phyloP scores from a whole-genome alignment of 345 rosid species.

The Acer yangbiense region DNA sequence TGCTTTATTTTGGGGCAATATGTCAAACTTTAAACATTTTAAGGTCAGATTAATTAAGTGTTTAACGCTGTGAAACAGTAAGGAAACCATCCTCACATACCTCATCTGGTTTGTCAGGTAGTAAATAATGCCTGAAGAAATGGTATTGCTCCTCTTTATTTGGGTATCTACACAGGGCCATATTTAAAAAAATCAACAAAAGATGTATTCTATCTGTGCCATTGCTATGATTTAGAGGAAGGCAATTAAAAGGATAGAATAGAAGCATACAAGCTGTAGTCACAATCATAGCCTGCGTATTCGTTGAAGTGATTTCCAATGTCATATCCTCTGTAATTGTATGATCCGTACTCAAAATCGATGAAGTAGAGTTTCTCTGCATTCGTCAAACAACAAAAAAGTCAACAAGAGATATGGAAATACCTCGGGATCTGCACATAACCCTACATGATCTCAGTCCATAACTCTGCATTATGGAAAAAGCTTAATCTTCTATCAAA shows the following conservation, averaged over 20 bases:
- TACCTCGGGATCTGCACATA: neutral
- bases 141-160: constrained; percentile 76
- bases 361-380: constrained; percentile 83
- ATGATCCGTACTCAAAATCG: constrained; percentile 95
- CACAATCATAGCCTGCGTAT: constrained; percentile 95
- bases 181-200: constrained; percentile 22
- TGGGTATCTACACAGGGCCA: constrained; percentile 63
- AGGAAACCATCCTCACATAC: constrained; percentile 33
- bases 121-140: constrained; percentile 87
- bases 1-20: neutral
- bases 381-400: constrained; percentile 22
- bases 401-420: constrained; percentile 18
- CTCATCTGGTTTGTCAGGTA: constrained; percentile 67
- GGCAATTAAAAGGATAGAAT: constrained; percentile 15
- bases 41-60: neutral
- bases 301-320: constrained; percentile 96
- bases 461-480: neutral
- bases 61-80: constrained; percentile 3
- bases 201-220: neutral
- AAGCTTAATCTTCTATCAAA: neutral
- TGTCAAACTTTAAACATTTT: neutral
- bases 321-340: constrained; percentile 91
- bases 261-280: constrained; percentile 71
- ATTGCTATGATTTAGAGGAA: constrained; percentile 5
- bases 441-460: neutral